Evolutionary conservation across 2,329 filamentous ascomycete genomes (phyloP), one percentile per base, ranked within the genome.

Genomic region (Davidsoniella eucalypti): DNA sequence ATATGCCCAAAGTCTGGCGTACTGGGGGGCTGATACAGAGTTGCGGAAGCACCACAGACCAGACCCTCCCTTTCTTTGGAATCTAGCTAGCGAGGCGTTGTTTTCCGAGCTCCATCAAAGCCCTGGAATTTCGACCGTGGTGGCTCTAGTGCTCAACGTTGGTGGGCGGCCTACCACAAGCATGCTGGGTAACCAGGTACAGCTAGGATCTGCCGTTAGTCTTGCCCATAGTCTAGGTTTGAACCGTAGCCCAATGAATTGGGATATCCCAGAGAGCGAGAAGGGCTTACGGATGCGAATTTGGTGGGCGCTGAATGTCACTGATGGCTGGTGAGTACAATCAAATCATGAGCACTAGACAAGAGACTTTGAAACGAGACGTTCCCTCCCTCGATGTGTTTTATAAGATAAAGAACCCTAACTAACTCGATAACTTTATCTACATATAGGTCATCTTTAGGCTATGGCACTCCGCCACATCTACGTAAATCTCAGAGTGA

Each of bases 1-100:
- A 1, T 76, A 78, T 56, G 76, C 75, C 0, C 72, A 76, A 56
- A 69, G 72, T 0, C 59, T 78, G 2, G 67, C 74, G 3, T 78
- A 74, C 56, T 81, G 77, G 76, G 66, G 67, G 23, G 67, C 69
- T 48, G 69, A 69, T 0, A 64, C 65, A 0, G 60, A 64, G 3
- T 58, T 72, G 2, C 61, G 63, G 4, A 61, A 61, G 4, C 67
- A 72, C 52, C 67, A 69, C 4, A 66, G 70, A 44, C 76, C 76
- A 0, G 76, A 81, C 56, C 66, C 68, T 39, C 69, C 75, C 42
- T 80, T 76, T 58, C 70, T 76, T 7, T 78, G 78, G 68, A 80
- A 80, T 52, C 67, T 78, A 52, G 75, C 75, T 5, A 74, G 71
- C 17, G 73, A 75, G 48, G 74, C 76, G 1, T 64, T 78, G 2